Evolutionary conservation across 1,284 basidiomycete genomes (phyloP).

Genomic region (Ganoderma leucocontextum): DNA sequence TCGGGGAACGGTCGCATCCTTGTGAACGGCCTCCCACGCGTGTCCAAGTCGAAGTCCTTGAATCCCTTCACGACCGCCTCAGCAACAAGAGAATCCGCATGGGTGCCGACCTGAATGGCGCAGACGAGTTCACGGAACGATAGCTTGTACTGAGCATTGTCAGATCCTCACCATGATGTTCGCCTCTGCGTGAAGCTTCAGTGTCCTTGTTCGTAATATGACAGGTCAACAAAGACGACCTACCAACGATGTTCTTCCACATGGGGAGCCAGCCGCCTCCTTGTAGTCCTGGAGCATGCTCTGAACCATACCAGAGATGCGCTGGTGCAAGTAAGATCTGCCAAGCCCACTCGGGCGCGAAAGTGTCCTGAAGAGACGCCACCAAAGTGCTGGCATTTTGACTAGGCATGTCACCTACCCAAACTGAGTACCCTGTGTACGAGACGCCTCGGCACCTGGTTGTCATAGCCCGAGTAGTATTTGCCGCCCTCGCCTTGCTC

Average conservation of each 20-base stretch:
- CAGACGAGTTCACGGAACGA: not conserved
- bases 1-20: slow-evolving; percentile 77
- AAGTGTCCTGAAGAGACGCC: slow-evolving; percentile 66
- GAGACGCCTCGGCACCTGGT: slow-evolving; percentile 67
- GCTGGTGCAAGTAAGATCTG: slow-evolving; percentile 80
- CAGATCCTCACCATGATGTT: slow-evolving; percentile 68
- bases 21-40: slow-evolving; percentile 81
- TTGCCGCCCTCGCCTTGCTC: slow-evolving; percentile 74
- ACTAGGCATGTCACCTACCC: slow-evolving; percentile 55
- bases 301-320: slow-evolving; percentile 77
- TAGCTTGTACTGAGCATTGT: not conserved
- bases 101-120: slow-evolving; percentile 69
- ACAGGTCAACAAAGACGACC: not conserved
- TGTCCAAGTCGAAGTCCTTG: slow-evolving; percentile 66
- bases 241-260: slow-evolving; percentile 90
- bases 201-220: not conserved
- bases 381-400: not conserved
- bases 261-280: slow-evolving; percentile 87
- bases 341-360: slow-evolving; percentile 82
- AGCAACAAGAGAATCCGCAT: slow-evolving; percentile 83
- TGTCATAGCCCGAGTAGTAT: slow-evolving; percentile 85
- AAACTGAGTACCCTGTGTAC: slow-evolving; percentile 87
- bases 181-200: slow-evolving; percentile 54
- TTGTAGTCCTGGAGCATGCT: slow-evolving; percentile 85
- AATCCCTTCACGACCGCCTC: slow-evolving; percentile 78